These are phyloP conservation scores for Crucihimalaya himalaica DNA, from an alignment of 345 rosid species.

Conservation along the genomic window DNA sequence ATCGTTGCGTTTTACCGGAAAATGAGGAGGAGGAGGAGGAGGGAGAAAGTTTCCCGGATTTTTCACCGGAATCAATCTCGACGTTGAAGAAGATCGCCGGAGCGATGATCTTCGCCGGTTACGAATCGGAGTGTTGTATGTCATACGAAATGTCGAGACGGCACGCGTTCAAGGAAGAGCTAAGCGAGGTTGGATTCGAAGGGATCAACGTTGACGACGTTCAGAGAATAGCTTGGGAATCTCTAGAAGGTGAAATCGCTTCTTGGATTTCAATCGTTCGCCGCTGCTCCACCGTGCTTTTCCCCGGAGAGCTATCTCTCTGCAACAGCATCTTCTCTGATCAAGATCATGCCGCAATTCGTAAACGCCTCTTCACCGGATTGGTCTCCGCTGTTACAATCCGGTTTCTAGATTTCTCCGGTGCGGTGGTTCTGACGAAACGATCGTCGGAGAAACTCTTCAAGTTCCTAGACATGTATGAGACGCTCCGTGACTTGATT, in stretches of 20 bases:
- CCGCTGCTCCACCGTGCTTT: conserved; percentile 49
- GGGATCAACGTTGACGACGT: conserved; percentile 69
- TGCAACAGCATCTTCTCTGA: conserved; percentile 49
- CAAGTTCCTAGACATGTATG: conserved; percentile 81
- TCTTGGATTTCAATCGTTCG: conserved; percentile 60
- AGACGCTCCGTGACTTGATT: conserved; percentile 56
- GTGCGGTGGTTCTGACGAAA: conserved; percentile 63
- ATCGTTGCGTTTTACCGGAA: conserved; percentile 27
- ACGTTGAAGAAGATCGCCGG: conserved; percentile 54
- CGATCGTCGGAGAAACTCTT: conserved; percentile 74
- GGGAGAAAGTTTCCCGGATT: conserved; percentile 48
- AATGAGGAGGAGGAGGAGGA: neutral
- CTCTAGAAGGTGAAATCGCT: conserved; percentile 68
- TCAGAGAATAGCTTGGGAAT: conserved; percentile 71
- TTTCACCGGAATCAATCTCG: conserved; percentile 46
- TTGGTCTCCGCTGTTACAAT: conserved; percentile 49
- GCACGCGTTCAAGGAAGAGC: conserved; percentile 53
- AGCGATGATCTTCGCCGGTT: conserved; percentile 68
- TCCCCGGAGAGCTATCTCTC: conserved; percentile 55
- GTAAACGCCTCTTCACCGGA: conserved; percentile 51
- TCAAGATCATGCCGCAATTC: conserved; percentile 34
- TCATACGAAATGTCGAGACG: conserved; percentile 53
- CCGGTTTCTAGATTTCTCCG: conserved; percentile 63
- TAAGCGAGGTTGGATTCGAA: conserved; percentile 56
- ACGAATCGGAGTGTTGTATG: conserved; percentile 67